A percentile compares a stretch with the other conserved stretches of the same genome.
Conservation (phyloP, 305 asterid species). For the Caryopteris hybrid region DNA sequence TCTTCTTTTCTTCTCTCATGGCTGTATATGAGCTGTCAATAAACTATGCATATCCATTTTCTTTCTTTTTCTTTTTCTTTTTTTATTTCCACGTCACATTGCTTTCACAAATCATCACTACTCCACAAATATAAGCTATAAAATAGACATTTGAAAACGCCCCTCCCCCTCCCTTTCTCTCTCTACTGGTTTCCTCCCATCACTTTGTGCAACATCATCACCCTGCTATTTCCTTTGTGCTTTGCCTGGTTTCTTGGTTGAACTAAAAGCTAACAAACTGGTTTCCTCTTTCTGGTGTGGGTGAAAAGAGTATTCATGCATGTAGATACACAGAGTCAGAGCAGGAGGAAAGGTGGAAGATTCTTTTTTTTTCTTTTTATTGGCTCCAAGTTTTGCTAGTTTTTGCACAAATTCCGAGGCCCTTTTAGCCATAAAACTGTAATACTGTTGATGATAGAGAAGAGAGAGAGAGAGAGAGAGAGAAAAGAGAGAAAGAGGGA, state of each 20-base stretch:
- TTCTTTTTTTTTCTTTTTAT: conserved; percentile 24
- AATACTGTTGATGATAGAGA: neutral
- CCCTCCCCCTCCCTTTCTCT: conserved; percentile 16
- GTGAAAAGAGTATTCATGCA: conserved; percentile 7
- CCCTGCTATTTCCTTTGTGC: conserved; percentile 8
- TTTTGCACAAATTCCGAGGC: conserved; percentile 32
- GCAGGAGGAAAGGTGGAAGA: conserved; percentile 24
- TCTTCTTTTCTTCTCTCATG: conserved; percentile 22
- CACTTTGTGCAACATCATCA: neutral
- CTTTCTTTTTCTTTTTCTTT: neutral
- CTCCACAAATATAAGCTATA: conserved; percentile 27
- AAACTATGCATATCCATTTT: neutral
- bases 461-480: neutral
- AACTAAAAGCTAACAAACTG: conserved; percentile 7
- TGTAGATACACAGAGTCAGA: neutral
- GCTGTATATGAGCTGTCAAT: conserved; percentile 82
- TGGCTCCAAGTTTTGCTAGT: conserved; percentile 6
- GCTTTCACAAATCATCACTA: conserved; percentile 2
- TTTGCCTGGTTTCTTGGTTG: neutral
- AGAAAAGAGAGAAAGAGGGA: neutral
- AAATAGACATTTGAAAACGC: conserved; percentile 34
- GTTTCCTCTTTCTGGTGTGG: neutral
- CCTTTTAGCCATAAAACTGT: conserved; percentile 13
- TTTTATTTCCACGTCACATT: conserved; percentile 1
- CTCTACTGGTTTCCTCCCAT: conserved; percentile 5